These are phyloP conservation scores for Arachis stenosperma DNA, from an alignment of 306 rosid genomes.

Conservation along the genomic window DNA sequence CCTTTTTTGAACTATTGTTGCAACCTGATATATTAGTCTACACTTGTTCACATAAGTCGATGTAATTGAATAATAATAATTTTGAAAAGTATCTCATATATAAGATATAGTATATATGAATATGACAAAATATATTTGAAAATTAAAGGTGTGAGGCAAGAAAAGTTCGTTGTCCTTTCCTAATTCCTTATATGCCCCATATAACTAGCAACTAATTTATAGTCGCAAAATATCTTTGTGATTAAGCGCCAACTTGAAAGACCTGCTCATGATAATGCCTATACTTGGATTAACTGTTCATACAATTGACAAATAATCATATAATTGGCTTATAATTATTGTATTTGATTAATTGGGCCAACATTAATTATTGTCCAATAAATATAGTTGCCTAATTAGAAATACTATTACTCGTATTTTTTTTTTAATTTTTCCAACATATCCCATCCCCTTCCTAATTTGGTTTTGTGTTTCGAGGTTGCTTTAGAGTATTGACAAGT, in stretches of 20 bases:
- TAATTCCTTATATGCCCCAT: background rate
- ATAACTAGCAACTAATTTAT: background rate
- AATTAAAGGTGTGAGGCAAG: background rate
- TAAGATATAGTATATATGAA: no score
- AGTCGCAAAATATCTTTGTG: constrained; percentile 14
- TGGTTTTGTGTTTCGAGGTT: background rate
- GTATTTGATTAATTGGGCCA: background rate
- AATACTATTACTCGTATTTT: no score
- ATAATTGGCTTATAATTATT: background rate
- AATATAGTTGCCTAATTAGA: no score
- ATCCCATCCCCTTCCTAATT: no score
- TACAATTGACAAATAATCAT: background rate
- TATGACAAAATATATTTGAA: no score
- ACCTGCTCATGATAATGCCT: background rate
- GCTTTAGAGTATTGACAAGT: no score
- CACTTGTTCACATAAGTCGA: no score
- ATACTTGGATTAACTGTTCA: background rate
- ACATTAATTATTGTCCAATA: no score
- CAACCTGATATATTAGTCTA: background rate
- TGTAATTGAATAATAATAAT: no score
- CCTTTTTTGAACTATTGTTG: background rate
- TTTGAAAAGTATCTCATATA: background rate
- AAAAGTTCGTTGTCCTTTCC: background rate
- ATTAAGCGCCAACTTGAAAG: background rate
- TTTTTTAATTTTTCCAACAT: no score